Base-by-base conservation (phyloP, 345 rosid species). In the Pistacia integerrima region DNA sequence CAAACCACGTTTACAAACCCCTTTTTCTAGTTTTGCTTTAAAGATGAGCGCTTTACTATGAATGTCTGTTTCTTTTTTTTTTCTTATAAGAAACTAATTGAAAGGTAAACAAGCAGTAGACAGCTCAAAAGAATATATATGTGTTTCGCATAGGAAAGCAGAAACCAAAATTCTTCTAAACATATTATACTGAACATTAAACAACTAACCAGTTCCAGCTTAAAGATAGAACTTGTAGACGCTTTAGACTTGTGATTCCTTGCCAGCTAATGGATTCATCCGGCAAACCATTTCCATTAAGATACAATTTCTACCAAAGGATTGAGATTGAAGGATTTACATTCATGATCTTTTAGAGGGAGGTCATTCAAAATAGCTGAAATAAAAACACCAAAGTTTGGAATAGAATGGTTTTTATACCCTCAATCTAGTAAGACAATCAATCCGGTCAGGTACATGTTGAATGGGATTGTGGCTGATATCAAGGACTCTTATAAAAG, bases 241-340 rank as follows among this genome's bases (percentile, higher is more conserved):
- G 81, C 88, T 88, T 84, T 64, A 93, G 76, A 73, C 90, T 74
- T 63, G 74, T 66, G 18, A 94, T 79, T 54, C 88, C 97, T 83
- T 86, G 88, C 99, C 98, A 95, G 33, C 79, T 79, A 82, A 92
- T 87, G 25, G 91, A 87, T 79, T 88, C 90, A 84, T 90, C 87
- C 0, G 77, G 80, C 63, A 95, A 46, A 69, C 81, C 91, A 80
- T 93, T 95, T 69, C 88, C 91, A 60, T 88, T 82, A 76, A 93
- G 82, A 35, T 80, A 55, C 81, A 92, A 57, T 79, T 90, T 95
- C 99, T 95, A 86, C 75, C 80, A 70, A 84, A 67, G 38, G 16
- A 60, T 41, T 18, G 54, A 22, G 62, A 82, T 54, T 55, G 73
- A 73, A 28, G 77, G 12, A 33, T 58, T 18, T 16, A 41, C 25